Evolutionary conservation across 768 basidiomycete genomes (phyloP).

Genomic region (Rhodosporidiobolus odoratus): DNA sequence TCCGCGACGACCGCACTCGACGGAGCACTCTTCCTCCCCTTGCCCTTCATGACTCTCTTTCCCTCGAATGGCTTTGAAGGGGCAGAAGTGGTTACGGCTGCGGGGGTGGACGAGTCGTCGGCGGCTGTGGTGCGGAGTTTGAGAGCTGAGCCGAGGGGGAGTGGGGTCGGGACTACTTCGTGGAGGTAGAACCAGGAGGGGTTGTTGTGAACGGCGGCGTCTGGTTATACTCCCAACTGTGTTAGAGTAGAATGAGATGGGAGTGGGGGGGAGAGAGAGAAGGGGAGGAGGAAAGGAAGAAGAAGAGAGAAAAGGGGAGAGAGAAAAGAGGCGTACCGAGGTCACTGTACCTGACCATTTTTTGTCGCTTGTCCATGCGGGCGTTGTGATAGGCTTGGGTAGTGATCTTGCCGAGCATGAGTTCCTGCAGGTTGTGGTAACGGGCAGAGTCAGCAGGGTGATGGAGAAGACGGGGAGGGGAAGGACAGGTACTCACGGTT

Average conservation of each 20-base stretch:
- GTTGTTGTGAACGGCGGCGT: neutral
- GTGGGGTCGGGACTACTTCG: slow-evolving; percentile 12
- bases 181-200: slow-evolving; percentile 34
- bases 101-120: neutral
- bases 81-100: neutral
- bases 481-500: slow-evolving; percentile 42
- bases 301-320: too few species aligned
- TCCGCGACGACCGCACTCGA: neutral
- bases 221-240: too few species aligned
- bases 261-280: neutral
- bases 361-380: slow-evolving; percentile 45
- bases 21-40: neutral
- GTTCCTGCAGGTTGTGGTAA: slow-evolving; percentile 44
- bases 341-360: slow-evolving; percentile 47
- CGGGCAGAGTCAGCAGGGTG: neutral
- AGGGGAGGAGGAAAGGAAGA: neutral
- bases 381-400: slow-evolving; percentile 46
- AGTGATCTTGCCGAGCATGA: slow-evolving; percentile 47
- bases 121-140: neutral
- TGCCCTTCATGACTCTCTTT: slow-evolving; percentile 6
- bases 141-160: neutral
- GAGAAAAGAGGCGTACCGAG: neutral
- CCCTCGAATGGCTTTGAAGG: neutral
- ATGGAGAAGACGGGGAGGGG: neutral
- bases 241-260: neutral